Evolutionary conservation across 192 early-diverging fungal genomes (phyloP).

Genomic region (Phycomyces nitens): DNA sequence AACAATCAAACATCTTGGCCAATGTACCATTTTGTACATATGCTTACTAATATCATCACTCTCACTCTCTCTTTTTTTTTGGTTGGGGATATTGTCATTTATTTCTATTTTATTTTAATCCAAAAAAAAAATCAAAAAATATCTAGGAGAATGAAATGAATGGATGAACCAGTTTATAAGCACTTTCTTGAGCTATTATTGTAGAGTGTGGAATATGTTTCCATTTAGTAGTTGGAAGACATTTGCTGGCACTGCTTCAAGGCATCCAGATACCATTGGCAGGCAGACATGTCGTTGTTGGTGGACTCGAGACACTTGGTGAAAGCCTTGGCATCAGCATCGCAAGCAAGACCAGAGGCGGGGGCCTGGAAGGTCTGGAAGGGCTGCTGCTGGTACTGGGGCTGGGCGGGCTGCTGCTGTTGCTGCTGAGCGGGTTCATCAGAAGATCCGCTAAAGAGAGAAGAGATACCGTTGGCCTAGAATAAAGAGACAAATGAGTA

Average conservation of each 20-base stretch:
- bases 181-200: too few relatives aligned
- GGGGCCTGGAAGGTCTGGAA: slow-evolving; percentile 32
- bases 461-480: slow-evolving; percentile 29
- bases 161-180: too few relatives aligned
- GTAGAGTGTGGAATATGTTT: too few relatives aligned
- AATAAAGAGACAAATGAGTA: background rate
- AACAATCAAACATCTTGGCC: too few relatives aligned
- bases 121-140: too few relatives aligned
- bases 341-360: slow-evolving; percentile 45
- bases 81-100: too few relatives aligned
- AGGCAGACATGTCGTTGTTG: slow-evolving; percentile 73
- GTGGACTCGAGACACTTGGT: slow-evolving; percentile 82
- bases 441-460: slow-evolving; percentile 51
- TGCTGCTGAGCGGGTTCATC: slow-evolving; percentile 41
- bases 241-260: slow-evolving; percentile 84
- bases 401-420: slow-evolving; percentile 26
- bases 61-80: too few relatives aligned
- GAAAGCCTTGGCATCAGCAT: slow-evolving; percentile 80
- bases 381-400: slow-evolving; percentile 31
- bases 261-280: slow-evolving; percentile 89
- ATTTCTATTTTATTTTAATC: too few relatives aligned
- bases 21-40: too few relatives aligned
- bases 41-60: too few relatives aligned
- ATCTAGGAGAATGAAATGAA: too few relatives aligned
- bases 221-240: slow-evolving; percentile 40